Conservation (phyloP, 768 basidiomycete genomes). For the Auriculariales sp. region DNA sequence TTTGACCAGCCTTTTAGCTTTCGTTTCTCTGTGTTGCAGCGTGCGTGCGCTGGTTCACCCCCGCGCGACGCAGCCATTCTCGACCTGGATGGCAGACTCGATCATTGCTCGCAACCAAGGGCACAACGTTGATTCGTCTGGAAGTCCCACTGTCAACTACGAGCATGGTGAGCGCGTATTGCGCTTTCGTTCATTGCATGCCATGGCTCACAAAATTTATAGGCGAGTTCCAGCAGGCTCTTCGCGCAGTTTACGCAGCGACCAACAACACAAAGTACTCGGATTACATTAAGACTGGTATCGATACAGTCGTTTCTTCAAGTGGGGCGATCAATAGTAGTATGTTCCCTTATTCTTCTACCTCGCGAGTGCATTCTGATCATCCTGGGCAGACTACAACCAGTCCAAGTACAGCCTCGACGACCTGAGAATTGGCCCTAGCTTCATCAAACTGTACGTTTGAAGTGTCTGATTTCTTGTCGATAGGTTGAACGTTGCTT, state of each 20-base stretch:
- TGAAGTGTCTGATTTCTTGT: too few relatives aligned
- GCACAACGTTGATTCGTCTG: slow-evolving; percentile 21
- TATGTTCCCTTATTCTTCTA: too few relatives aligned
- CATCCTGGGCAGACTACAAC: slow-evolving; percentile 26
- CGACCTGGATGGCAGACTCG: slow-evolving; percentile 29
- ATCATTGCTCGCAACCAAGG: slow-evolving; percentile 29
- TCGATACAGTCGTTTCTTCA: slow-evolving; percentile 22
- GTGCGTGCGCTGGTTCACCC: neutral
- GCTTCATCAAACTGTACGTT: slow-evolving; percentile 24
- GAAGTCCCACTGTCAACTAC: slow-evolving; percentile 23
- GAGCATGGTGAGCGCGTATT: slow-evolving; percentile 27
- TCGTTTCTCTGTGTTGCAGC: neutral
- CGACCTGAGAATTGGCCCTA: slow-evolving; percentile 24
- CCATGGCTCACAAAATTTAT: slow-evolving; percentile 25
- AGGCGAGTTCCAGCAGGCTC: slow-evolving; percentile 26
- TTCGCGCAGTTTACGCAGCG: slow-evolving; percentile 24
- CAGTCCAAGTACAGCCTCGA: slow-evolving; percentile 20
- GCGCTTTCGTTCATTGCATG: slow-evolving; percentile 27
- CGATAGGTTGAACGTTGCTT: neutral
- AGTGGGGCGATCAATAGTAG: slow-evolving; percentile 27
- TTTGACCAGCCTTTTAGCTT: neutral
- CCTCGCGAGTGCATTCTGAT: too few relatives aligned
- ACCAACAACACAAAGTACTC: slow-evolving; percentile 28
- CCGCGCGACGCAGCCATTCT: neutral
- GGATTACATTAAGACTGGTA: slow-evolving; percentile 24